Conservation (phyloP, 2,329 filamentous ascomycete genomes). For the Neophaeococcomyces mojaviensis region DNA sequence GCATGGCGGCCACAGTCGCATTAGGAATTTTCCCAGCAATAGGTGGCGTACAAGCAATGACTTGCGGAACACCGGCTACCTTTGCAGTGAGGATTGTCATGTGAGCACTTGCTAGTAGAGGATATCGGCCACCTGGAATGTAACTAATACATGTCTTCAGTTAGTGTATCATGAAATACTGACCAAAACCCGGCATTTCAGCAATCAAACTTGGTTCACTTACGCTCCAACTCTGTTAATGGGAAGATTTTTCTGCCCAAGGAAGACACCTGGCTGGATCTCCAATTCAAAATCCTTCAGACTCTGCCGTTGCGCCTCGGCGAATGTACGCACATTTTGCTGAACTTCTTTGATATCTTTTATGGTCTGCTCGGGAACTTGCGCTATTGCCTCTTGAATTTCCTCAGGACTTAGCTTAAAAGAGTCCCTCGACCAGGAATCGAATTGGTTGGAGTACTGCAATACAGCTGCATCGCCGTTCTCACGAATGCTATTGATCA, state of each 20-base stretch:
- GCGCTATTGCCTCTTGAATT: constrained; percentile 39
- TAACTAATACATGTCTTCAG: no score
- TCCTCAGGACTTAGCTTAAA: constrained; percentile 47
- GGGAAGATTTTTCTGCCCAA: constrained; percentile 46
- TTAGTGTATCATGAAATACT: no score
- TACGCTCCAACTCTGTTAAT: constrained; percentile 42
- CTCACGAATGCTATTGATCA: constrained; percentile 42
- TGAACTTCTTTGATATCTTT: constrained; percentile 48
- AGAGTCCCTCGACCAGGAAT: constrained; percentile 44
- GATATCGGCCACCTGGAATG: constrained; percentile 47
- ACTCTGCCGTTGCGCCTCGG: constrained; percentile 39
- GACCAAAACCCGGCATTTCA: no score
- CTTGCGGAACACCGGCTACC: constrained; percentile 44
- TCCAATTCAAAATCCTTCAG: constrained; percentile 47
- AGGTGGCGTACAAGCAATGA: constrained; percentile 47
- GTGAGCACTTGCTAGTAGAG: constrained; percentile 46
- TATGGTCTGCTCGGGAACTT: constrained; percentile 43
- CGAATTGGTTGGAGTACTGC: constrained; percentile 46
- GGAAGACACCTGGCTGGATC: constrained; percentile 43
- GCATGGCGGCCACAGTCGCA: constrained; percentile 45
- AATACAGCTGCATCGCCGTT: constrained; percentile 45
- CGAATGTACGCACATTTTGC: constrained; percentile 43
- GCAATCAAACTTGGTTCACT: no score
- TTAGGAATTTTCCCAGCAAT: constrained; percentile 42
- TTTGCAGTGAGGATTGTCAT: constrained; percentile 52